Percentiles rank a stretch among this genome's conserved stretches.
Conservation (phyloP, 257 asterid species). For the Fraxinus cuspidata region DNA sequence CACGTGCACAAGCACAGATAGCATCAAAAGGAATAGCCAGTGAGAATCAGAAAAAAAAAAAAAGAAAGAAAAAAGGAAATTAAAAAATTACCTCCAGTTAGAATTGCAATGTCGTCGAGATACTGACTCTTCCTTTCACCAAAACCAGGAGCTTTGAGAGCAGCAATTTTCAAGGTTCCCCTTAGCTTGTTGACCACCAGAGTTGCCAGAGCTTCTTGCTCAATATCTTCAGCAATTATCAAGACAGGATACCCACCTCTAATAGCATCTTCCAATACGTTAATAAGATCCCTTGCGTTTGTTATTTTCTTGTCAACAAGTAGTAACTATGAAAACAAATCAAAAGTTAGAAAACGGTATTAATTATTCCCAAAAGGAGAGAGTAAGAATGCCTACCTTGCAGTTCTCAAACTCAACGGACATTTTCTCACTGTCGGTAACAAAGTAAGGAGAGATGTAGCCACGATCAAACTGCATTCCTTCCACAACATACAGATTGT, state of each 20-base stretch:
- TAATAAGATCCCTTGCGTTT: slow-evolving; percentile 86
- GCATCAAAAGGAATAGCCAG: not conserved
- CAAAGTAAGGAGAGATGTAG: slow-evolving; percentile 85
- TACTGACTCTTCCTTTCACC: slow-evolving; percentile 96
- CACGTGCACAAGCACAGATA: not conserved
- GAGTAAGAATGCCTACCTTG: slow-evolving; percentile 55
- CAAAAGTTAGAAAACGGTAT: slow-evolving; percentile 1
- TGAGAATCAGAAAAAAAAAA: slow-evolving; percentile 8
- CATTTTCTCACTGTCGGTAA: slow-evolving; percentile 94
- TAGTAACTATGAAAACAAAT: slow-evolving; percentile 53
- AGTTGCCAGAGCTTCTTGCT: slow-evolving; percentile 98
- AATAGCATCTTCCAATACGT: slow-evolving; percentile 83
- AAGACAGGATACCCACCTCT: slow-evolving; percentile 82
- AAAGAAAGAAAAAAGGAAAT: slow-evolving; percentile 5
- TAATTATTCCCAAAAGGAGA: not conserved
- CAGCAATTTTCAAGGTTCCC: slow-evolving; percentile 91
- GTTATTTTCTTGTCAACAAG: slow-evolving; percentile 95
- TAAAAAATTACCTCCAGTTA: slow-evolving; percentile 76
- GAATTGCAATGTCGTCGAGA: slow-evolving; percentile 92
- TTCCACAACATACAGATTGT: slow-evolving; percentile 84
- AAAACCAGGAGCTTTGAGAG: slow-evolving; percentile 99
- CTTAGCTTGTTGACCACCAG: slow-evolving; percentile 94
- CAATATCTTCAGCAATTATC: slow-evolving; percentile 94
- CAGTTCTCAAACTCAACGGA: slow-evolving; percentile 89
- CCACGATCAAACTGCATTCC: slow-evolving; percentile 99